Conservation (phyloP, 495 filamentous ascomycete genomes). For the Lophiotrema nucula region DNA sequence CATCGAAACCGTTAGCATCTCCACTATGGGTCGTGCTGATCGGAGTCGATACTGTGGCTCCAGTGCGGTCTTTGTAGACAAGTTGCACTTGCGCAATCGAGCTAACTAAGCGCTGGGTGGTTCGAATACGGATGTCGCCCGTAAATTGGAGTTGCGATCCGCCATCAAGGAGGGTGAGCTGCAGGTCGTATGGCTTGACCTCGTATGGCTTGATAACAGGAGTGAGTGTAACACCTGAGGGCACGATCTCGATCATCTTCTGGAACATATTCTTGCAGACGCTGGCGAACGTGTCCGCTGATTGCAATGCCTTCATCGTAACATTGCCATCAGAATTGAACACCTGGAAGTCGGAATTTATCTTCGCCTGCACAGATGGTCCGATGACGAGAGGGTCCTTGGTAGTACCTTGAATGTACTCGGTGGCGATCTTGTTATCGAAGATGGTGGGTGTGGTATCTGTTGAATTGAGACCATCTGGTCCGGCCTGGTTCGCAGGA, state of each 20-base stretch:
- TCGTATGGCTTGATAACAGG: constrained; percentile 56
- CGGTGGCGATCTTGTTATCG: constrained; percentile 56
- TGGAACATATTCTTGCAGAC: constrained; percentile 54
- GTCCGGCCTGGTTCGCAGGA: constrained; percentile 42
- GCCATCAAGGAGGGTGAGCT: constrained; percentile 42
- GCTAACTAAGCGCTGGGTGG: constrained; percentile 34
- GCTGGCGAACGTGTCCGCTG: constrained; percentile 44
- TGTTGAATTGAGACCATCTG: constrained; percentile 48
- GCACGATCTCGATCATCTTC: constrained; percentile 63
- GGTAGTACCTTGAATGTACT: constrained; percentile 56
- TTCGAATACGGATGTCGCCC: constrained; percentile 45
- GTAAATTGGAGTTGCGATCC: constrained; percentile 41
- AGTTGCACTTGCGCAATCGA: constrained; percentile 40
- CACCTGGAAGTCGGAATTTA: constrained; percentile 56
- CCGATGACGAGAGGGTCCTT: constrained; percentile 52
- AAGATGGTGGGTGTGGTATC: constrained; percentile 50
- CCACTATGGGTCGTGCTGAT: constrained; percentile 49
- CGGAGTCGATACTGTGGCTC: constrained; percentile 43
- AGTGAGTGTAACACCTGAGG: constrained; percentile 51
- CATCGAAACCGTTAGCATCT: constrained; percentile 56
- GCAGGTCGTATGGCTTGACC: constrained; percentile 55
- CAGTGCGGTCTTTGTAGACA: constrained; percentile 41
- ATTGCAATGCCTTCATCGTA: constrained; percentile 52
- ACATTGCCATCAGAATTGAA: constrained; percentile 57
- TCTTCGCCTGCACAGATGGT: constrained; percentile 39